Evolutionary conservation across 83 land plant genomes (phyloP).

Genomic region (Larix sibirica): DNA sequence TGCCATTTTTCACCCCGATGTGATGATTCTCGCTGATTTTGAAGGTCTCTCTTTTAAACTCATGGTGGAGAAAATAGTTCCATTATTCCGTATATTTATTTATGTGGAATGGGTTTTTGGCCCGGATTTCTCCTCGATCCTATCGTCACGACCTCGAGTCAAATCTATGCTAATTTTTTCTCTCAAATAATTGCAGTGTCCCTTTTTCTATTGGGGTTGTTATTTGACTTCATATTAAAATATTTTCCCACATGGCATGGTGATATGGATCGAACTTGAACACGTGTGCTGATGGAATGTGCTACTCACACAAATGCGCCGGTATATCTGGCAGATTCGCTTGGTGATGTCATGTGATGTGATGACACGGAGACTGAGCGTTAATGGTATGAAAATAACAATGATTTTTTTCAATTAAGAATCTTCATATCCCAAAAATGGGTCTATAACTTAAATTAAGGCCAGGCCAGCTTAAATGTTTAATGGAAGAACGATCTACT

Average conservation of each 20-base stretch:
- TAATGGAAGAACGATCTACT: too few species aligned
- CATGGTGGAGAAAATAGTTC: constrained; percentile 1
- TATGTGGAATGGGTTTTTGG: not conserved
- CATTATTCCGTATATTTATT: not conserved
- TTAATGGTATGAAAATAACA: too few species aligned
- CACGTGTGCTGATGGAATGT: not conserved
- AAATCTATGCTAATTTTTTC: constrained; percentile 4
- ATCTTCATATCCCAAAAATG: too few species aligned
- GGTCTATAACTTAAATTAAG: too few species aligned
- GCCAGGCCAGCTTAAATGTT: too few species aligned
- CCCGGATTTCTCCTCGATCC: not conserved
- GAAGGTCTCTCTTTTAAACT: too few species aligned
- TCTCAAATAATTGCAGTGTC: not conserved
- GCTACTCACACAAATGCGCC: not conserved
- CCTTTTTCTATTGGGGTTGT: not conserved
- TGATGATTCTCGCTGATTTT: not conserved
- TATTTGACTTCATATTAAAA: not conserved
- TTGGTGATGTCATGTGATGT: too few species aligned
- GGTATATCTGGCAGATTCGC: too few species aligned
- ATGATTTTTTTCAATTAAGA: too few species aligned
- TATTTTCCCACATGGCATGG: not conserved
- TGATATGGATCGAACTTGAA: not conserved
- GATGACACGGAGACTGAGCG: too few species aligned
- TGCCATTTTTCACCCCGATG: not conserved
- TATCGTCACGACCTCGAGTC: not conserved